Conservation (phyloP, 371 early-diverging fungal species). For the Blakeslea trispora region DNA sequence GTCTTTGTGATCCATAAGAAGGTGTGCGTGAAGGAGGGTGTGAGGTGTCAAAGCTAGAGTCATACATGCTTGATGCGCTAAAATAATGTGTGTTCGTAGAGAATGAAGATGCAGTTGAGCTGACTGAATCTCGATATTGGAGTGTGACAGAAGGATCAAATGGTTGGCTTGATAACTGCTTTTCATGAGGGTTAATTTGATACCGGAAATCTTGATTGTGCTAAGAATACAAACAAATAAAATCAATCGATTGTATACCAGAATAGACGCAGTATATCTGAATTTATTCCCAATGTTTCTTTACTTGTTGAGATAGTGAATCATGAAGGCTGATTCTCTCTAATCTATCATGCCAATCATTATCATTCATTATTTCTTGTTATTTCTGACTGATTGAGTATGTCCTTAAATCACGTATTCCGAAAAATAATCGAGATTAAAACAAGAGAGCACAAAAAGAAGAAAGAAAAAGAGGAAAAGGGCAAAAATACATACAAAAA, state of each 20-base stretch:
- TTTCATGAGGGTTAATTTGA: slow-evolving; percentile 1
- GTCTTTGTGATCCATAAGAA: background rate
- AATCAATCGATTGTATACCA: too few species aligned
- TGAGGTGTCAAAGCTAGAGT: background rate
- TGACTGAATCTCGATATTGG: slow-evolving; percentile 16
- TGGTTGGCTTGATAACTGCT: background rate
- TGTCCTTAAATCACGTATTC: too few species aligned
- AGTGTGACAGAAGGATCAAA: slow-evolving; percentile 13
- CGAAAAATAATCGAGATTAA: too few species aligned
- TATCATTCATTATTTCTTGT: background rate
- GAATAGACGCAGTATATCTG: too few species aligned
- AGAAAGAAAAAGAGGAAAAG: background rate
- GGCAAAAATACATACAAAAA: background rate
- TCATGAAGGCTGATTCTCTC: slow-evolving; percentile 11
- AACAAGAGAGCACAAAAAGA: background rate
- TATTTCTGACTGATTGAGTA: too few species aligned
- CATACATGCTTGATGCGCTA: background rate
- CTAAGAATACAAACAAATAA: too few species aligned
- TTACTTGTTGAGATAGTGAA: slow-evolving; percentile 9
- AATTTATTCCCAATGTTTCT: too few species aligned
- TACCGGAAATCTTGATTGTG: slow-evolving; percentile 6
- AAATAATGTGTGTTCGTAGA: slow-evolving; percentile 12
- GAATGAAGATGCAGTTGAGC: slow-evolving; percentile 16
- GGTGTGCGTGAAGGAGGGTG: background rate
- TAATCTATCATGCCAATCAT: slow-evolving; percentile 1